Percentiles rank a stretch among this genome's conserved stretches.
phyloP scores from a whole-genome alignment of 371 early-diverging fungal species.

The Conidiobolus incongruus region DNA sequence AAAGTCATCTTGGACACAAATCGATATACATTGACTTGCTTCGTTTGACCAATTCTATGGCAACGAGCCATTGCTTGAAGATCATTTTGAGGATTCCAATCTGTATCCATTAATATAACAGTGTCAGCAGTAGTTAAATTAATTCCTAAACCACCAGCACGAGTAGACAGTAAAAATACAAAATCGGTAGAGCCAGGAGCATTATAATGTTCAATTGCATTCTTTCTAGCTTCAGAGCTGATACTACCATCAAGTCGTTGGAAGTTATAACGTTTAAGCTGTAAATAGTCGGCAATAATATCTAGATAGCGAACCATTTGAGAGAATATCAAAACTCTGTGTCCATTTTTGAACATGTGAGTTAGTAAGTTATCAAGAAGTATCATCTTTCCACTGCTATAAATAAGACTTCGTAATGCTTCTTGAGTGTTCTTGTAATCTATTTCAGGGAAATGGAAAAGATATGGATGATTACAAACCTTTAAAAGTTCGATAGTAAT shows the following conservation, averaged over 20 bases:
- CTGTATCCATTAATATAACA: slow-evolving; percentile 98
- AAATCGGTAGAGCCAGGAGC: slow-evolving; percentile 91
- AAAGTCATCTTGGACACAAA: slow-evolving; percentile 95
- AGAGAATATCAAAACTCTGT: slow-evolving; percentile 86
- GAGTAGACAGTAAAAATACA: slow-evolving; percentile 92
- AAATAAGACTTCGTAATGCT: slow-evolving; percentile 51
- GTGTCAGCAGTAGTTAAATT: slow-evolving; percentile 97
- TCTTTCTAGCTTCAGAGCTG: slow-evolving; percentile 74
- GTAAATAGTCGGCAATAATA: slow-evolving; percentile 80
- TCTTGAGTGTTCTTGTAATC: slow-evolving; percentile 34
- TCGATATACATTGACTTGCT: slow-evolving; percentile 94
- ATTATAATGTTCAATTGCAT: slow-evolving; percentile 96
- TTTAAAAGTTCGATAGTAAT: slow-evolving; percentile 96
- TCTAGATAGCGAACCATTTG: slow-evolving; percentile 92
- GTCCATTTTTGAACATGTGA: slow-evolving; percentile 65
- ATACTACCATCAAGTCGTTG: slow-evolving; percentile 96
- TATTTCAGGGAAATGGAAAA: slow-evolving; percentile 80
- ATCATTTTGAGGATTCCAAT: slow-evolving; percentile 99
- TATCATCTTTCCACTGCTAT: slow-evolving; percentile 86
- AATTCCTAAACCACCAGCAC: slow-evolving; percentile 98
- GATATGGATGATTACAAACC: slow-evolving; percentile 96
- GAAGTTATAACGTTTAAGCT: slow-evolving; percentile 59
- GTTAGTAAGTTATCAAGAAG: slow-evolving; percentile 79
- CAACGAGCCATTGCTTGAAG: slow-evolving; percentile 99
- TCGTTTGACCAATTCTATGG: slow-evolving; percentile 98